These are phyloP conservation scores for Fusarium hainanense DNA, from an alignment of 2,329 filamentous ascomycete genomes.

Conservation along the genomic window DNA sequence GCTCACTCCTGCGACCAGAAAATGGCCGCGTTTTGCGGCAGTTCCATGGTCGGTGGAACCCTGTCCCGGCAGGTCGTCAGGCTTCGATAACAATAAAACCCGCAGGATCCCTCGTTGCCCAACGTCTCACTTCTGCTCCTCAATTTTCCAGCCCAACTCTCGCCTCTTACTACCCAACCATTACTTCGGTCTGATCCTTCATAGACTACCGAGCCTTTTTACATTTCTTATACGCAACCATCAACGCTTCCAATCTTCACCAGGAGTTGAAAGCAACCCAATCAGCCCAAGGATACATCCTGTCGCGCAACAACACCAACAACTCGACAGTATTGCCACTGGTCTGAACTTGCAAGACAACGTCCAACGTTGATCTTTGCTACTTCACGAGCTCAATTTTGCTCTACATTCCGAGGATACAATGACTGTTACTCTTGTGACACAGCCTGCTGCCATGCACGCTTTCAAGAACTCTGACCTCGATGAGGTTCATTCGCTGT, in stretches of 20 bases:
- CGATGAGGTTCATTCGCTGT: slow-evolving; percentile 69
- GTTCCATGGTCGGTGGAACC: slow-evolving; percentile 46
- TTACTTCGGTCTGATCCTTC: slow-evolving; percentile 41
- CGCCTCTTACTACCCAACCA: slow-evolving; percentile 54
- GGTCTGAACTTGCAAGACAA: slow-evolving; percentile 45
- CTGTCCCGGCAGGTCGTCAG: slow-evolving; percentile 43
- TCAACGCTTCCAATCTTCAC: slow-evolving; percentile 36
- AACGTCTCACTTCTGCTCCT: slow-evolving; percentile 48
- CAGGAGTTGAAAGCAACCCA: slow-evolving; percentile 41
- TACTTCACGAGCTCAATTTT: slow-evolving; percentile 46
- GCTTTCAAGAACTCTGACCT: slow-evolving; percentile 65
- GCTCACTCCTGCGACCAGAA: slow-evolving; percentile 61
- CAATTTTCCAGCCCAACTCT: slow-evolving; percentile 51
- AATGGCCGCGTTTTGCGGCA: slow-evolving; percentile 52
- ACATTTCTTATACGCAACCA: slow-evolving; percentile 34
- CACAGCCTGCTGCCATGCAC: slow-evolving; percentile 63
- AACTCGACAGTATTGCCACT: slow-evolving; percentile 44
- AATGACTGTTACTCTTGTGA: slow-evolving; percentile 62
- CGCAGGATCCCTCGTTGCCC: slow-evolving; percentile 59
- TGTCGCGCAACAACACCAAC: slow-evolving; percentile 47
- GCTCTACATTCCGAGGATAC: slow-evolving; percentile 54
- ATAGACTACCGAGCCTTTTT: slow-evolving; percentile 42
- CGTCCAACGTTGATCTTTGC: slow-evolving; percentile 46
- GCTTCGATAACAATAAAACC: slow-evolving; percentile 60
- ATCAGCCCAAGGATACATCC: slow-evolving; percentile 44